Conservation (phyloP, 2,329 filamentous ascomycete species). For the Clonostachys solani region DNA sequence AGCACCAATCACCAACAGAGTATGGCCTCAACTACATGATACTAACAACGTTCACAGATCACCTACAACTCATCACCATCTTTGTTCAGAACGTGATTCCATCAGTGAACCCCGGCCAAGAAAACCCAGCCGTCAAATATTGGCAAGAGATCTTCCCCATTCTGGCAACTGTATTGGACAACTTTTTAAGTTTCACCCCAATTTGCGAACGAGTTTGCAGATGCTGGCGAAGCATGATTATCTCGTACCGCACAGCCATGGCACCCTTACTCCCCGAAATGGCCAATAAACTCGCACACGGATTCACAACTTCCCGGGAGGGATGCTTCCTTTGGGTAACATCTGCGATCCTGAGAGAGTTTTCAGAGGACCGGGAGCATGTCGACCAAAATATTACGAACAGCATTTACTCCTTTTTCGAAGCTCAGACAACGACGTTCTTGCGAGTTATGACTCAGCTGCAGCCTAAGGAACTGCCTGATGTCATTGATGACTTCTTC, state of each 20-base stretch:
- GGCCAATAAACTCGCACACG: conserved; percentile 81
- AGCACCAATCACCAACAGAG: not conserved
- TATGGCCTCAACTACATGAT: conserved; percentile 7
- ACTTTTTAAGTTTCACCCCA: conserved; percentile 79
- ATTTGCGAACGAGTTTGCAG: conserved; percentile 92
- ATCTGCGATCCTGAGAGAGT: conserved; percentile 89
- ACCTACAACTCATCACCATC: conserved; percentile 85
- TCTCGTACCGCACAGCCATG: conserved; percentile 89
- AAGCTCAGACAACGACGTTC: conserved; percentile 87
- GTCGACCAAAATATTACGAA: conserved; percentile 79
- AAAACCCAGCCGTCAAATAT: conserved; percentile 92
- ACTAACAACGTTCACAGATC: conserved; percentile 49
- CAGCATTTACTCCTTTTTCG: conserved; percentile 91
- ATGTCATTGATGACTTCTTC: conserved; percentile 95
- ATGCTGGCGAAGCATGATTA: conserved; percentile 95
- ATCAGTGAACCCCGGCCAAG: conserved; percentile 64
- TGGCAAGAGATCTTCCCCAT: conserved; percentile 92
- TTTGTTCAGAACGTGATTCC: conserved; percentile 80
- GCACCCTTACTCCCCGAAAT: conserved; percentile 78
- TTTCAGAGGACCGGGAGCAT: conserved; percentile 83
- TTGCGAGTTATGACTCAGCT: conserved; percentile 85
- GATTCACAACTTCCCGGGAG: conserved; percentile 82
- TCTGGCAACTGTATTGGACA: conserved; percentile 79
- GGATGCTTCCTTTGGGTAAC: conserved; percentile 99
- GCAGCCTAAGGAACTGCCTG: conserved; percentile 67